Conservation (phyloP, 140 eudicot species). For the Oenanthe javanica region DNA sequence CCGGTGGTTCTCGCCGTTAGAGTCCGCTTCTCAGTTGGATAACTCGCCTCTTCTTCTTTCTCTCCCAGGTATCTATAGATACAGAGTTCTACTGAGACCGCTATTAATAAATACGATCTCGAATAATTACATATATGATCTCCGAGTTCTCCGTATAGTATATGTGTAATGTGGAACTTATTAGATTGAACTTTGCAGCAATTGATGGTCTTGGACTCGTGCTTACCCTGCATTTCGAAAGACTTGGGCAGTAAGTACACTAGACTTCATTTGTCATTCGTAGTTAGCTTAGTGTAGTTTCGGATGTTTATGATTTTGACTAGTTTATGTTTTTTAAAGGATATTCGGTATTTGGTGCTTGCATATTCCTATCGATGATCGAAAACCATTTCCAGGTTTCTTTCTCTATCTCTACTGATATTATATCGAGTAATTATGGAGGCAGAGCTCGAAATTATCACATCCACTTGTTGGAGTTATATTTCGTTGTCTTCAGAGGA, state of each 20-base stretch:
- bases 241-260: constrained; percentile 29
- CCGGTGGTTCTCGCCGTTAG: constrained; percentile 44
- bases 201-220: constrained; percentile 35
- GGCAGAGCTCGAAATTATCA: too few species aligned
- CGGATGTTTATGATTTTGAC: not conserved
- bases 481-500: too few species aligned
- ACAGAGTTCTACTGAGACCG: too few species aligned
- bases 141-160: too few species aligned
- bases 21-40: constrained; percentile 17
- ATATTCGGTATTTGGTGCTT: constrained; percentile 38
- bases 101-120: too few species aligned
- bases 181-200: constrained; percentile 11
- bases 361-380: constrained; percentile 39
- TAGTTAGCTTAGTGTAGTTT: not conserved
- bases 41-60: constrained; percentile 5
- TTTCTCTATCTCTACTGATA: not conserved
- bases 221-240: constrained; percentile 27
- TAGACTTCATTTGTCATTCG: not conserved
- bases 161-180: not conserved
- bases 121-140: too few species aligned
- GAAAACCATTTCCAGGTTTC: constrained; percentile 39
- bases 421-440: too few species aligned
- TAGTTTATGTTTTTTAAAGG: constrained; percentile 1
- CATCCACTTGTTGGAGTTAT: not conserved
- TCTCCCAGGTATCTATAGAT: constrained; percentile 1